Evolutionary conservation across 73 alveolate species (phyloP).

Genomic region (Stentor coeruleus): DNA sequence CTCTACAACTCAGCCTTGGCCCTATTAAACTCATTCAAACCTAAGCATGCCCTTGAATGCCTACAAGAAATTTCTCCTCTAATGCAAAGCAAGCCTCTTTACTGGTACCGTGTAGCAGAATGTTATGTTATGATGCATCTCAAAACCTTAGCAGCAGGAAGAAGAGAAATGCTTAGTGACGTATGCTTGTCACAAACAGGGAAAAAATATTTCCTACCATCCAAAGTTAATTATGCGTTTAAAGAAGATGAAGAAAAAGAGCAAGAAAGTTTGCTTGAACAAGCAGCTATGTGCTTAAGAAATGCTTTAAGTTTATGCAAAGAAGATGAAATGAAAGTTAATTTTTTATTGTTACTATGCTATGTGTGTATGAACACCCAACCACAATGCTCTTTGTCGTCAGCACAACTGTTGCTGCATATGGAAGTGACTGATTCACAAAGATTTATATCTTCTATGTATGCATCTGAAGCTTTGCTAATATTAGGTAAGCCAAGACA

Average conservation of each 20-base stretch:
- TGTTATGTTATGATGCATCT: neutral
- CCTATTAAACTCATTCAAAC: neutral
- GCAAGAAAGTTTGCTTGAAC: neutral
- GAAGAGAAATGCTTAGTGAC: slow-evolving; percentile 15
- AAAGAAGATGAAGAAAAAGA: slow-evolving; percentile 19
- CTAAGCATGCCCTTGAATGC: slow-evolving; percentile 16
- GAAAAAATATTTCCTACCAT: neutral
- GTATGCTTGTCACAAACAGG: slow-evolving; percentile 1
- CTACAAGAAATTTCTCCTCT: slow-evolving; percentile 4
- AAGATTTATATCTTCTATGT: slow-evolving; percentile 27
- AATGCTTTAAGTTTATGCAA: slow-evolving; percentile 11
- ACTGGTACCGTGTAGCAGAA: slow-evolving; percentile 4
- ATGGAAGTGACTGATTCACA: slow-evolving; percentile 13
- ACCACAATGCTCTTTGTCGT: slow-evolving; percentile 28
- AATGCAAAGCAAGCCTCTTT: slow-evolving; percentile 15
- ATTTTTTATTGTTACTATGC: neutral
- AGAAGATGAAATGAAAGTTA: slow-evolving; percentile 28
- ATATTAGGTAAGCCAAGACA: slow-evolving; percentile 24
- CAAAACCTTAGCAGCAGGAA: neutral
- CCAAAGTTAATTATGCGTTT: slow-evolving; percentile 10
- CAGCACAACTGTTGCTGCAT: slow-evolving; percentile 11
- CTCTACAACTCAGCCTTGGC: slow-evolving; percentile 24
- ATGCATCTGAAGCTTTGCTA: slow-evolving; percentile 23
- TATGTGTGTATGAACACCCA: neutral
- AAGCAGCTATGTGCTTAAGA: slow-evolving; percentile 17